A percentile compares a stretch with the other conserved stretches of the same genome.
phyloP scores from a whole-genome alignment of 257 asterid genomes.

The Fraxinus cuspidata region DNA sequence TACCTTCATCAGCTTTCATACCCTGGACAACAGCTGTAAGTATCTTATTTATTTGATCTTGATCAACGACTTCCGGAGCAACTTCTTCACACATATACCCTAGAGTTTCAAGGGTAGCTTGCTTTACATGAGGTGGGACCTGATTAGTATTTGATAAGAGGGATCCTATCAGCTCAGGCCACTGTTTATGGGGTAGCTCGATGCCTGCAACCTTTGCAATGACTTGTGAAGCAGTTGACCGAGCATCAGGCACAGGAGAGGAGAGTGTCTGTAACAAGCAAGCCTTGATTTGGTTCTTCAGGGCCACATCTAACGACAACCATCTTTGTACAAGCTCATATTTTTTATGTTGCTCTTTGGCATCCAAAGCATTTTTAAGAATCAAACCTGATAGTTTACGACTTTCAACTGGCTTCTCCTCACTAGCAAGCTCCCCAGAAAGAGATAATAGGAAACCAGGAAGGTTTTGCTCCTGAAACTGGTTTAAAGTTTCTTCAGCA shows the following conservation, averaged over 20 bases:
- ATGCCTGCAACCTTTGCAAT: no score
- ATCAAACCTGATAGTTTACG: constrained; percentile 80
- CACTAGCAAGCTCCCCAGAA: constrained; percentile 72
- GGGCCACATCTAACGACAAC: constrained; percentile 63
- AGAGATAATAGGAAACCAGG: constrained; percentile 69
- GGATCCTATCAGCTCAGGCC: no score
- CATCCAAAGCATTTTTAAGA: constrained; percentile 81
- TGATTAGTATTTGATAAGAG: no score
- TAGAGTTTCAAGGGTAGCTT: no score
- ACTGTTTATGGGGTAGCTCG: no score
- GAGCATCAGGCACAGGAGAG: constrained; percentile 11
- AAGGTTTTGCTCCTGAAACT: constrained; percentile 88
- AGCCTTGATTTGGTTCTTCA: constrained; percentile 10
- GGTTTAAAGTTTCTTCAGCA: constrained; percentile 74
- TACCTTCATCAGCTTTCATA: no score
- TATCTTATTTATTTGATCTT: no score
- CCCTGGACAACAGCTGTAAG: no score
- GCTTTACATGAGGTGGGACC: no score
- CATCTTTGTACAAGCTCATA: constrained; percentile 73
- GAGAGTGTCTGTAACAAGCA: constrained; percentile 1
- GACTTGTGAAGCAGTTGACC: constrained; percentile 3
- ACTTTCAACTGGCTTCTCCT: constrained; percentile 79
- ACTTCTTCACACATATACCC: no score
- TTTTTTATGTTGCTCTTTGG: constrained; percentile 78
- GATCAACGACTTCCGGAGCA: no score